Evolutionary conservation across 768 basidiomycete genomes (phyloP).

Genomic region (Suillus spraguei): DNA sequence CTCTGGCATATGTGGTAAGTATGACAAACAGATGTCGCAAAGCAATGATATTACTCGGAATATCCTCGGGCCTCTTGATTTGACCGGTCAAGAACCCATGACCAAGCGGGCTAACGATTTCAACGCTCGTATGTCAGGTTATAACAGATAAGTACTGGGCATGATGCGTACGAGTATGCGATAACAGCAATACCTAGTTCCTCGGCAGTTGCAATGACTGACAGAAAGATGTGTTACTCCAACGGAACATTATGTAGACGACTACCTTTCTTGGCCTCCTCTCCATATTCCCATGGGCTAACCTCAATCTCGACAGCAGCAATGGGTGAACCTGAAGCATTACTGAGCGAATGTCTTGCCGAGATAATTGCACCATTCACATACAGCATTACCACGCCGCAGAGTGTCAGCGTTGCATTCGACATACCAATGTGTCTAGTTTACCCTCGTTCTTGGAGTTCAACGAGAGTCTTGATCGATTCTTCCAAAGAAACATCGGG

Average conservation of each 20-base stretch:
- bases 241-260: too few species aligned
- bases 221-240: background rate
- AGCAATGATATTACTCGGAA: slow-evolving; percentile 26
- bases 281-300: slow-evolving; percentile 61
- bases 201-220: slow-evolving; percentile 53
- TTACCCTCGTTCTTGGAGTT: slow-evolving; percentile 36
- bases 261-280: slow-evolving; percentile 47
- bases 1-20: slow-evolving; percentile 23
- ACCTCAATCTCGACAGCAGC: slow-evolving; percentile 69
- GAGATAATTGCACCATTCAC: slow-evolving; percentile 16
- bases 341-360: background rate
- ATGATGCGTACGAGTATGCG: slow-evolving; percentile 52
- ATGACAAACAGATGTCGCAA: background rate
- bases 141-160: slow-evolving; percentile 1
- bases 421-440: slow-evolving; percentile 59
- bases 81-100: slow-evolving; percentile 54
- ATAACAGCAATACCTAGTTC: slow-evolving; percentile 62
- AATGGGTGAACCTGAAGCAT: slow-evolving; percentile 48
- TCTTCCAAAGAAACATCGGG: slow-evolving; percentile 48
- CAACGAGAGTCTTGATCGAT: slow-evolving; percentile 40
- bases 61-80: slow-evolving; percentile 41
- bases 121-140: background rate
- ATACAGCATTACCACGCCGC: slow-evolving; percentile 34
- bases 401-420: slow-evolving; percentile 56
- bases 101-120: slow-evolving; percentile 49